Evolutionary conservation across 139 green algal species (phyloP).

Genomic region (Coelastrella sp.): DNA sequence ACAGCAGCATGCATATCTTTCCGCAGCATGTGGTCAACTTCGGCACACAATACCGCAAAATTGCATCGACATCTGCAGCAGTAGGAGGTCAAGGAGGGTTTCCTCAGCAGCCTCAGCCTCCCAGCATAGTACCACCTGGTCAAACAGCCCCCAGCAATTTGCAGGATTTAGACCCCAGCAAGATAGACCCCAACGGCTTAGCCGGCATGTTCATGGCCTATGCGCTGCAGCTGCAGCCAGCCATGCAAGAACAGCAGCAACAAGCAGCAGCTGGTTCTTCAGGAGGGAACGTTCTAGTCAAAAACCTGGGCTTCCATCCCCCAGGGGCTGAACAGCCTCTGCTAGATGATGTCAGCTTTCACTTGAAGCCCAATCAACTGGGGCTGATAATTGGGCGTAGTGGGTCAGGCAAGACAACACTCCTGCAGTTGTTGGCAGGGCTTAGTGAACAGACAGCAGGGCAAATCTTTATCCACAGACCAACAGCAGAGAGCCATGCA

Average conservation of each 20-base stretch:
- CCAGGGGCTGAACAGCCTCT: constrained; percentile 72
- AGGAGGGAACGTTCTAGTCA: neutral
- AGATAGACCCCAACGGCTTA: constrained; percentile 34
- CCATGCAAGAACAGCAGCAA: neutral
- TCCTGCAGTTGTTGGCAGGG: constrained; percentile 83
- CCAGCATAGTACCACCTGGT: neutral
- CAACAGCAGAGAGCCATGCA: neutral
- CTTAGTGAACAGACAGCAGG: constrained; percentile 73
- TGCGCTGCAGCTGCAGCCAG: constrained; percentile 33
- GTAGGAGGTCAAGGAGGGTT: neutral
- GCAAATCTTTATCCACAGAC: constrained; percentile 23
- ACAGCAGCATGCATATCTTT: neutral
- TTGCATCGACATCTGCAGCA: neutral
- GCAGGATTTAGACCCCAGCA: neutral
- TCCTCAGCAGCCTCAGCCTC: neutral
- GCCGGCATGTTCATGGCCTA: constrained; percentile 37
- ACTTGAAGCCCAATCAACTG: constrained; percentile 77
- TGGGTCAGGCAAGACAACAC: constrained; percentile 92
- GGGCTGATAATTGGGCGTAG: constrained; percentile 86
- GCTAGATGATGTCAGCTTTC: constrained; percentile 73
- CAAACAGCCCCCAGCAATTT: neutral
- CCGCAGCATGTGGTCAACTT: no score
- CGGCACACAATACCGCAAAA: no score
- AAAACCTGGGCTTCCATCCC: constrained; percentile 62
- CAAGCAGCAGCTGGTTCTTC: neutral